phyloP scores from a whole-genome alignment of 768 basidiomycete genomes.

The Neoboletus subvelutipes region DNA sequence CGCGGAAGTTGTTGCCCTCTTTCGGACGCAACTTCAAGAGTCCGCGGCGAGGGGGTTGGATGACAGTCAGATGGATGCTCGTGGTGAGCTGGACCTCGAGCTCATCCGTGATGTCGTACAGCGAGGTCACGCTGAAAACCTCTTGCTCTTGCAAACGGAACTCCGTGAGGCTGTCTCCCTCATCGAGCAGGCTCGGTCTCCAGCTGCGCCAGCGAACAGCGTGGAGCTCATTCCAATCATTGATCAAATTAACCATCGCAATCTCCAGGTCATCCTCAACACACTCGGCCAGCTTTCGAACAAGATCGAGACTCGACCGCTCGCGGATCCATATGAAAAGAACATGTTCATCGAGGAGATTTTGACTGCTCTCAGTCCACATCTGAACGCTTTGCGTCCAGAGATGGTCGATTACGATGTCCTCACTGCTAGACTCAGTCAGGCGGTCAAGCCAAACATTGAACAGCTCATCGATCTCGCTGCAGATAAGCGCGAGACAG shows the following conservation, averaged over 20 bases:
- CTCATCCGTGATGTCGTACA: constrained; percentile 69
- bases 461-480: constrained; percentile 86
- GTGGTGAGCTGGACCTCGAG: constrained; percentile 77
- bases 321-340: constrained; percentile 46
- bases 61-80: constrained; percentile 66
- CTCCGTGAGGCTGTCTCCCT: constrained; percentile 50
- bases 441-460: constrained; percentile 88
- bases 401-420: constrained; percentile 78
- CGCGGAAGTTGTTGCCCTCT: constrained; percentile 62
- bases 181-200: constrained; percentile 32
- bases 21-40: constrained; percentile 66
- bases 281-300: constrained; percentile 50
- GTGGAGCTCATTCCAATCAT: constrained; percentile 45
- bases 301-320: constrained; percentile 35
- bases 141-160: constrained; percentile 57
- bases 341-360: constrained; percentile 64
- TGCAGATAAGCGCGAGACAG: constrained; percentile 87
- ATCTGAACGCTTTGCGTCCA: constrained; percentile 56
- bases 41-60: constrained; percentile 57
- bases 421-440: constrained; percentile 70
- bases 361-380: constrained; percentile 55
- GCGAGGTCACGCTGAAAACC: constrained; percentile 62
- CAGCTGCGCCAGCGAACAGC: constrained; percentile 11
- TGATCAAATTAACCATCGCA: constrained; percentile 58
- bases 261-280: constrained; percentile 58